Evolutionary conservation across 2,329 filamentous ascomycete species (phyloP).

Genomic region (Penicillium fuscoglaucum): DNA sequence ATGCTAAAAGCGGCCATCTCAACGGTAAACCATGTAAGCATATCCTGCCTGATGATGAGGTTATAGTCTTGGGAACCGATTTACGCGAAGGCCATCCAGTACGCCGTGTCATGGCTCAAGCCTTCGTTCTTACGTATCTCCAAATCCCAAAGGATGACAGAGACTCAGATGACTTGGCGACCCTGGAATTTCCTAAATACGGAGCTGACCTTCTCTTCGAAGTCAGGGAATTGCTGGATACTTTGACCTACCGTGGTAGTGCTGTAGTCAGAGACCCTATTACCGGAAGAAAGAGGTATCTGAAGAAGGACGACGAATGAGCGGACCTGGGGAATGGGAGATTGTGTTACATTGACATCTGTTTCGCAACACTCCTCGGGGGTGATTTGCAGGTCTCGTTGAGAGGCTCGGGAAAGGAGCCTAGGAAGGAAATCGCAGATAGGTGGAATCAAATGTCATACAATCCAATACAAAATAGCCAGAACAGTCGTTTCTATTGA

Average conservation of each 20-base stretch:
- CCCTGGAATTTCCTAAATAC: not conserved
- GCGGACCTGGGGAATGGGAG: not conserved
- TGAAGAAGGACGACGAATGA: not conserved
- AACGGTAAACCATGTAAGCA: too few relatives aligned
- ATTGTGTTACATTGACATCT: not conserved
- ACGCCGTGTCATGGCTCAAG: conserved; percentile 5
- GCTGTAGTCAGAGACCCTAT: conserved; percentile 4
- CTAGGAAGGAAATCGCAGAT: too few relatives aligned
- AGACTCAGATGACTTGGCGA: not conserved
- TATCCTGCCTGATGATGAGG: not conserved
- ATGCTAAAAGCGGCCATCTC: not conserved
- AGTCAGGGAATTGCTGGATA: not conserved
- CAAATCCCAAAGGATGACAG: not conserved
- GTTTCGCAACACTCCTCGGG: too few relatives aligned
- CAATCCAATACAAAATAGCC: not conserved
- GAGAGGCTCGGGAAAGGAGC: not conserved
- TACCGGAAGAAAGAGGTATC: not conserved
- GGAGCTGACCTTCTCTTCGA: conserved; percentile 9
- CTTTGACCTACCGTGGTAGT: rapidly evolving
- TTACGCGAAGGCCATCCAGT: conserved; percentile 10
- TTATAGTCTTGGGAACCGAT: not conserved
- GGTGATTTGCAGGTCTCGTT: not conserved
- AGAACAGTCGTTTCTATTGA: not conserved
- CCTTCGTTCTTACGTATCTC: conserved; percentile 3
- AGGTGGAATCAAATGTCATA: not conserved